A percentile compares a stretch with the other conserved stretches of the same genome.
phyloP scores from a whole-genome alignment of 2,329 filamentous ascomycete species.

The Colletotrichum sp. region DNA sequence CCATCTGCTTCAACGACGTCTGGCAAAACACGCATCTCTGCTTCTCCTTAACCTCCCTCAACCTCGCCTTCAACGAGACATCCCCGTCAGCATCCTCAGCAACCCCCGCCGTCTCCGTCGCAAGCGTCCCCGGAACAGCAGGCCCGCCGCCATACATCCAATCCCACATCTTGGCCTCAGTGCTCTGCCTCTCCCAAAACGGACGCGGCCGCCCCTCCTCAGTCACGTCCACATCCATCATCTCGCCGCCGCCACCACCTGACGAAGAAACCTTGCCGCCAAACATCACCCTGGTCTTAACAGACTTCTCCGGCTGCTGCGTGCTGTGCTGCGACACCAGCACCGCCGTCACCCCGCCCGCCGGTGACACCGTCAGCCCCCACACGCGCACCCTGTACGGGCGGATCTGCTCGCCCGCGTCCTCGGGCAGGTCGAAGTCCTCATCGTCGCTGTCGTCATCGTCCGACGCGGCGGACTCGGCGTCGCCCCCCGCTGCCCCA shows the following conservation, averaged over 20 bases:
- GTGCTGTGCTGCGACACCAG: constrained; percentile 56
- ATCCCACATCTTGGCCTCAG: constrained; percentile 61
- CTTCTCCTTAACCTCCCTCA: constrained; percentile 35
- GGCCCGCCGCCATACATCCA: constrained; percentile 63
- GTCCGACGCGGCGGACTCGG: constrained; percentile 20
- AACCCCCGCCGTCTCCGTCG: constrained; percentile 16
- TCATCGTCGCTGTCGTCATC: constrained; percentile 28
- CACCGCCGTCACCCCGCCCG: constrained; percentile 55
- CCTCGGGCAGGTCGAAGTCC: constrained; percentile 36
- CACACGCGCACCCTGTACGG: constrained; percentile 57
- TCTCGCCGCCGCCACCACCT: not conserved
- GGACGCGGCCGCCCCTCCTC: not conserved
- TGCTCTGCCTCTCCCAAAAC: constrained; percentile 40
- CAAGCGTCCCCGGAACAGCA: constrained; percentile 44
- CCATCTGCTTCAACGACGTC: constrained; percentile 33
- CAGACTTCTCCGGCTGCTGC: constrained; percentile 50
- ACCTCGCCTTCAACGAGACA: constrained; percentile 38
- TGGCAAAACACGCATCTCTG: constrained; percentile 56
- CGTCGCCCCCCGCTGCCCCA: constrained; percentile 30
- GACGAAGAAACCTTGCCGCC: constrained; percentile 23
- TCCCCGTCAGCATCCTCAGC: not conserved
- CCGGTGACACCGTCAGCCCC: constrained; percentile 58
- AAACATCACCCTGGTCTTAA: constrained; percentile 41
- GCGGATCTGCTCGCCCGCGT: constrained; percentile 46
- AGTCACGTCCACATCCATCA: not conserved